Evolutionary conservation across 176 grass and related monocot genomes (phyloP).

Genomic region (Musa acuminata): DNA sequence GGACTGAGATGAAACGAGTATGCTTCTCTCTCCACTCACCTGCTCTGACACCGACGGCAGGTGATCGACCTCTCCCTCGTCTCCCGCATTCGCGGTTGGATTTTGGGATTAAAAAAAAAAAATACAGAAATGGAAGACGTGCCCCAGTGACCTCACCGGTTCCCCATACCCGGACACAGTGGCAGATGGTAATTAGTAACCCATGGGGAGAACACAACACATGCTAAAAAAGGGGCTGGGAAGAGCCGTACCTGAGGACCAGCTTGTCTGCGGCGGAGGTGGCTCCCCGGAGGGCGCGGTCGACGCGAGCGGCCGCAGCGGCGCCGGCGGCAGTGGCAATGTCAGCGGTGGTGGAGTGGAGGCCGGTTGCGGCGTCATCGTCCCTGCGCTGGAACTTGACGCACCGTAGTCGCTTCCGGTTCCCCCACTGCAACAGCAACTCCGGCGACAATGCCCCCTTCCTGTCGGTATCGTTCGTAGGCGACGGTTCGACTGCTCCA

Average conservation of each 20-base stretch:
- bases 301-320: constrained; percentile 19
- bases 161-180: no score
- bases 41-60: not conserved
- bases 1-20: no score
- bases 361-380: constrained; percentile 30
- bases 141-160: no score
- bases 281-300: constrained; percentile 22
- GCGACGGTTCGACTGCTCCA: no score
- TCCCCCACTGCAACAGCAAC: constrained; percentile 69
- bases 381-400: constrained; percentile 39
- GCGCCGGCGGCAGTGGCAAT: not conserved
- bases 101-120: no score
- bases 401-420: constrained; percentile 54
- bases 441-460: constrained; percentile 26
- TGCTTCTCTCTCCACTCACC: no score
- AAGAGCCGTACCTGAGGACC: not conserved
- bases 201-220: no score
- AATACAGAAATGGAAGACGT: no score
- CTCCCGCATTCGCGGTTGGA: not conserved
- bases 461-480: not conserved
- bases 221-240: no score
- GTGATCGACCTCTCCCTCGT: not conserved
- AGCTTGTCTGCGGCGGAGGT: not conserved
- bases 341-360: constrained; percentile 17
- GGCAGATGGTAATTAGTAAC: no score